Evolutionary conservation across 139 green algal species (phyloP), one percentile per base, ranked within the genome.

Genomic region (Tetradesmus obliquus): DNA sequence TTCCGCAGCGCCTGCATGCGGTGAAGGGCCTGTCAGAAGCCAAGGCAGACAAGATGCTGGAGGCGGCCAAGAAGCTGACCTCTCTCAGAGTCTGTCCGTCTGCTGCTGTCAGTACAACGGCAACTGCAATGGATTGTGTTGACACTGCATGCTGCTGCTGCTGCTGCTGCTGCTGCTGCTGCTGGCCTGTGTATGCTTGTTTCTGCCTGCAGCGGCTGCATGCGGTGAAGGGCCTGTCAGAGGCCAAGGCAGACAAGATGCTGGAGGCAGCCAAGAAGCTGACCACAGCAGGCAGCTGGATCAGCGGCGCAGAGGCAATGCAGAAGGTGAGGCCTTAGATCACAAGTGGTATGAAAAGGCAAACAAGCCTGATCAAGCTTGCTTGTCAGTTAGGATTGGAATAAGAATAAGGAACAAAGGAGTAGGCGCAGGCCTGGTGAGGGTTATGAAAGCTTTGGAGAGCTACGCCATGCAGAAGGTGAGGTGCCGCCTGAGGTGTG

Each of bases 191-290:
- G 57, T 66, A 66, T 66, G 7, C 8, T 45, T 85, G 51, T 8
- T n/a, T 24, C 1, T 58, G 51, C 3, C 24, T 93, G 86, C 94
- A 98, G 97, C 86, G 92, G 10, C 95, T 99, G 71, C 90, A 92
- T 20, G 96, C 97, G 12, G 97, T 99, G 92, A 99, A 99, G 92
- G 98, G 98, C 8, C 93, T 99, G 51, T 97, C 94, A 3, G 98
- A 99, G 69, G 97, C 97, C 94, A 99, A 99, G 95, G 95, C 98
- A 5, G 97, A 99, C 17, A 99, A 99, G 94, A 97, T 99, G 93
- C 24, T 98, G 79, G 97, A 97, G 17, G 94, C 94, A 80, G 96
- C 96, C 1, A 94, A 87, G 80, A 97, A 97, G 91, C 55, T 96
- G 57, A 88, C 88, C 0, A 82, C 32, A 51, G 84, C 66, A 45